Base-by-base conservation (phyloP, 805 yeast species). In the Tetrapisispora namnaoensis region DNA sequence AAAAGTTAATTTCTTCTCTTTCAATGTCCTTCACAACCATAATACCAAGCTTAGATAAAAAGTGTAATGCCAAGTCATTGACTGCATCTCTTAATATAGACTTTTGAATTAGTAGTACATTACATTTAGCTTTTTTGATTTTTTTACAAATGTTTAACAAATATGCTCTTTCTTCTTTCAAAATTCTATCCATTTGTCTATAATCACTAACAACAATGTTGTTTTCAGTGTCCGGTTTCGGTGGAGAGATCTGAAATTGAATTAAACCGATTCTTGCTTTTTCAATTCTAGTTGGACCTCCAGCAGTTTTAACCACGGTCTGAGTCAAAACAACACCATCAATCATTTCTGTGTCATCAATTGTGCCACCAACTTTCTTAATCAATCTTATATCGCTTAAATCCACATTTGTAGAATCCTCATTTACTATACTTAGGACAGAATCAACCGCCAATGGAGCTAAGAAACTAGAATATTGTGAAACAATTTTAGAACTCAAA, bases 121-220 rank as follows among this genome's bases (percentile, higher is more conserved):
- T 90, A 74, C 99, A 93, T 70, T 90, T 93, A 55, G 97, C 84
- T 76, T 93, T 93, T 66, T 95, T 93, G 71, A 93, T 88, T 66
- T 87, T 88, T 70, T 93, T 93, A 74, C 96, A 90, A 65, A 93
- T 86, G 67, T 91, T 91, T 65, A 93, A 77, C 62, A 93, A 72
- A 66, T 93, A 93, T 28, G 96, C 93, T 66, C 99, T 83, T 75
- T 93, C 99, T 71, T 93, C 99, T 65, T 95, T 93, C 65, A 93
- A 75, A 58, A 93, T 93, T 72, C 91, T 93, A 70, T 93, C 99
- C 99, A 93, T 93, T 70, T 93, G 99, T 70, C 99, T 80, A 73
- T 93, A 93, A 69, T 93, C 99, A 64, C 86, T 93, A 48, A 93
- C 98, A 50, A 93, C 95, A 45, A 93, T 91, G 65, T 90, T 91